Conservation (phyloP, 352 stramenopile species). For the Globisporangium rhizosaccharum region DNA sequence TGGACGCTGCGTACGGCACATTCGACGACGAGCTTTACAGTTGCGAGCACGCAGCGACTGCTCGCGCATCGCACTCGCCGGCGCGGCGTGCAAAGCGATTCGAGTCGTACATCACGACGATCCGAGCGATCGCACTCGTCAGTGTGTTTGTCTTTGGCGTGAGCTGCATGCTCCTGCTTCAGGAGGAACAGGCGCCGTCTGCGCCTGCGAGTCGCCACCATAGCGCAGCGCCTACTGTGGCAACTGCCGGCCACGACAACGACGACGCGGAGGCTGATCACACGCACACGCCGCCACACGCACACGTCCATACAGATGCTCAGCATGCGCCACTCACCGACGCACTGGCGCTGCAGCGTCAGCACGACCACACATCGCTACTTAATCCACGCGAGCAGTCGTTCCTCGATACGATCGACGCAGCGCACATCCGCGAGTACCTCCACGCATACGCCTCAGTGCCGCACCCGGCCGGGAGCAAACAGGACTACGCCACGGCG, state of each 20-base stretch:
- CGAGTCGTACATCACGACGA: background rate
- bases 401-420: slow-evolving; percentile 28
- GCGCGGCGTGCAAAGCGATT: background rate
- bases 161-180: slow-evolving; percentile 19
- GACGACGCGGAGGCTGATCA: background rate
- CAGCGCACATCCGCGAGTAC: slow-evolving; percentile 24
- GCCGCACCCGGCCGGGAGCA: slow-evolving; percentile 34
- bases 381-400: background rate
- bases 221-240: background rate
- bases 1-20: slow-evolving; percentile 34
- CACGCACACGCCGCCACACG: no score
- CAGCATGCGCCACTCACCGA: background rate
- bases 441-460: slow-evolving; percentile 42
- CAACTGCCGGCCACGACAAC: background rate
- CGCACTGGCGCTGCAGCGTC: background rate
- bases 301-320: no score
- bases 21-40: slow-evolving; percentile 17
- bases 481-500: slow-evolving; percentile 52
- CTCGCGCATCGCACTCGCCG: background rate
- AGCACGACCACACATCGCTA: background rate
- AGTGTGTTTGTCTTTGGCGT: slow-evolving; percentile 26
- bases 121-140: slow-evolving; percentile 21
- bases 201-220: background rate
- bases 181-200: background rate
- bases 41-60: background rate